Evolutionary conservation across 2,329 filamentous ascomycete species (phyloP).

Genomic region (Metarhizium humberi): DNA sequence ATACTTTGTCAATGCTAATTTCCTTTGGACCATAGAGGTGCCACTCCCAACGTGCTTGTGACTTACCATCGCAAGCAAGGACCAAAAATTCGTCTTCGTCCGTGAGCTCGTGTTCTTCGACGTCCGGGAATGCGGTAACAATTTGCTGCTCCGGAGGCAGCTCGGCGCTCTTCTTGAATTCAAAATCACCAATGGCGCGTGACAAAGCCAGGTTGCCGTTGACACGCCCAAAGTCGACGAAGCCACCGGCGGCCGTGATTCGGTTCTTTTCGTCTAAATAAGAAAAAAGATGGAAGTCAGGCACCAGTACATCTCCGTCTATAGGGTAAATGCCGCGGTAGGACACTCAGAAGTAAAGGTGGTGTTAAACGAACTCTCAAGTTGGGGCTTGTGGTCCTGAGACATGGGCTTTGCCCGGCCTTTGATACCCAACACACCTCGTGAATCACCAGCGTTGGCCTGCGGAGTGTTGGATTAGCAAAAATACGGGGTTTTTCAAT

Average conservation of each 20-base stretch:
- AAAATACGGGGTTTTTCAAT: not conserved
- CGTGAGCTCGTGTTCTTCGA: slow-evolving; percentile 80
- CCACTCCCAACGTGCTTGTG: not conserved
- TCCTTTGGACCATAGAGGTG: not conserved
- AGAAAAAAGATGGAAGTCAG: too few species aligned
- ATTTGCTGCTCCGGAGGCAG: slow-evolving; percentile 97
- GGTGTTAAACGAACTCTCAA: slow-evolving; percentile 62
- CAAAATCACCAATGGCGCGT: slow-evolving; percentile 95
- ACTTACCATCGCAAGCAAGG: slow-evolving; percentile 81
- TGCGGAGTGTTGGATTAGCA: slow-evolving; percentile 25
- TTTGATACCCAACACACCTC: slow-evolving; percentile 91
- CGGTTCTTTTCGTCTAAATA: slow-evolving; percentile 79
- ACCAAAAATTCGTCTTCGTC: slow-evolving; percentile 95
- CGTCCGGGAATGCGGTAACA: slow-evolving; percentile 92
- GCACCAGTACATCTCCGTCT: too few species aligned
- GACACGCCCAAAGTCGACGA: slow-evolving; percentile 96
- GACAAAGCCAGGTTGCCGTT: slow-evolving; percentile 97
- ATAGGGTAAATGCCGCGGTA: not conserved
- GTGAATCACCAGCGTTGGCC: slow-evolving; percentile 96
- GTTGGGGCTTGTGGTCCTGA: slow-evolving; percentile 99
- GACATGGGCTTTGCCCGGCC: slow-evolving; percentile 94
- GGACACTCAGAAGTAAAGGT: not conserved
- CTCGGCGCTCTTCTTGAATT: slow-evolving; percentile 99
- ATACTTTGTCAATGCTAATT: not conserved
- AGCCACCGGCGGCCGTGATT: slow-evolving; percentile 91